A percentile compares a stretch with the other conserved stretches of the same genome.
Evolutionary conservation across 108 stramenopile species (phyloP).

Genomic region (Cyclostephanos tholiformis): DNA sequence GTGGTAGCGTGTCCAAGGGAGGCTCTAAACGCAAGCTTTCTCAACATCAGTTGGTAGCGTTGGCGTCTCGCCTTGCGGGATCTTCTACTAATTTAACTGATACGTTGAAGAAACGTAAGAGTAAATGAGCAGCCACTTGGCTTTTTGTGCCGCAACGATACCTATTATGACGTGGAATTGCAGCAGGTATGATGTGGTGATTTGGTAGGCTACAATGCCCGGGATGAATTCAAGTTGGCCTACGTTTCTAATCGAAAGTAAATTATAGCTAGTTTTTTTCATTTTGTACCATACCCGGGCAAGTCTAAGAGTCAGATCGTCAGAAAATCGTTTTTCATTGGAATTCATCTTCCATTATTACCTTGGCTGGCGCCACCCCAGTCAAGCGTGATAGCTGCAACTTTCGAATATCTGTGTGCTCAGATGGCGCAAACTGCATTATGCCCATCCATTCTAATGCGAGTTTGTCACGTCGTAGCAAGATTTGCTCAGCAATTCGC

Average conservation of each 20-base stretch:
- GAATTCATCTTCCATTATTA: conserved; percentile 28
- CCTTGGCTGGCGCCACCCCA: conserved; percentile 19
- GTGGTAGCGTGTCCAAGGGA: conserved; percentile 16
- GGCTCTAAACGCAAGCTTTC: conserved; percentile 33
- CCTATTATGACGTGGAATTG: neutral
- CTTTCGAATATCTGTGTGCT: conserved; percentile 67
- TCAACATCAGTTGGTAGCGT: conserved; percentile 40
- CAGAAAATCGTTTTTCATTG: conserved; percentile 10
- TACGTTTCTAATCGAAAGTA: too few relatives aligned
- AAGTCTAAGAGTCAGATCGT: too few relatives aligned
- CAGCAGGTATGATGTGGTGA: neutral
- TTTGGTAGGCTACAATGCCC: too few relatives aligned
- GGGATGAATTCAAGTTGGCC: too few relatives aligned
- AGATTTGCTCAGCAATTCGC: conserved; percentile 61
- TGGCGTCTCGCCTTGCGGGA: conserved; percentile 27
- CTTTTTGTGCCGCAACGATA: too few relatives aligned
- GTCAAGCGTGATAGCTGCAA: conserved; percentile 54
- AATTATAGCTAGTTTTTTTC: too few relatives aligned
- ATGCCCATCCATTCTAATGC: conserved; percentile 67
- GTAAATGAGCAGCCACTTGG: conserved; percentile 1
- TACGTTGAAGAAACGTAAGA: conserved; percentile 31
- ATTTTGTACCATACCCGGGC: too few relatives aligned
- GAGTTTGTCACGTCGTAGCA: conserved; percentile 58
- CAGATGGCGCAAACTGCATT: conserved; percentile 45
- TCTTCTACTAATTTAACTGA: conserved; percentile 7